phyloP scores from a whole-genome alignment of 495 filamentous ascomycete species.

The Hypoxylon subgilvum region DNA sequence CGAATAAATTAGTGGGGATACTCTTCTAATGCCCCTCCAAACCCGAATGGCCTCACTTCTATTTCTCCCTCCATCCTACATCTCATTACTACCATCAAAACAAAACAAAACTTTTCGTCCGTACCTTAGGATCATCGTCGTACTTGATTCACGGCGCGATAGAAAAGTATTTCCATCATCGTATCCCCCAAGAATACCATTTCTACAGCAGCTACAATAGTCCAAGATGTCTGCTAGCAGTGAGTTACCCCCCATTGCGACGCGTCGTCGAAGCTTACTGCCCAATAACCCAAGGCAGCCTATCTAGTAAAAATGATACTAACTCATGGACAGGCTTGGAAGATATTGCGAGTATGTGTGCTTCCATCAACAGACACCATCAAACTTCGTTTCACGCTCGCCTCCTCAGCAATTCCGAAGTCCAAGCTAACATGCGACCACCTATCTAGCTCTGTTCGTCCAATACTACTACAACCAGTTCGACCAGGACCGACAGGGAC shows the following conservation, averaged over 20 bases:
- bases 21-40: slow-evolving; percentile 31
- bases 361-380: slow-evolving; percentile 5
- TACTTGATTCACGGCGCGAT: background rate
- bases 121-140: background rate
- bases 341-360: slow-evolving; percentile 40
- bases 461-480: slow-evolving; percentile 88
- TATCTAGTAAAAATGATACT: slow-evolving; percentile 3
- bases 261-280: slow-evolving; percentile 16
- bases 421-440: slow-evolving; percentile 17
- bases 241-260: slow-evolving; percentile 13
- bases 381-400: background rate
- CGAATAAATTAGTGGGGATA: slow-evolving; percentile 25
- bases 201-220: background rate
- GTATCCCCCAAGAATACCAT: background rate
- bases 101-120: slow-evolving; percentile 10
- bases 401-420: slow-evolving; percentile 19
- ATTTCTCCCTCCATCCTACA: slow-evolving; percentile 9
- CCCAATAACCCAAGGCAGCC: background rate
- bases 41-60: slow-evolving; percentile 36
- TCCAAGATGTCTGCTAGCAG: slow-evolving; percentile 24
- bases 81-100: background rate
- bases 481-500: slow-evolving; percentile 65
- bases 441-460: slow-evolving; percentile 74
- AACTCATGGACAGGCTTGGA: slow-evolving; percentile 28
- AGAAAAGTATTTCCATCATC: background rate